Percentiles rank a stretch among this genome's conserved stretches.
Evolutionary conservation across 345 rosid genomes (phyloP).

Genomic region (Murraya koenigii): DNA sequence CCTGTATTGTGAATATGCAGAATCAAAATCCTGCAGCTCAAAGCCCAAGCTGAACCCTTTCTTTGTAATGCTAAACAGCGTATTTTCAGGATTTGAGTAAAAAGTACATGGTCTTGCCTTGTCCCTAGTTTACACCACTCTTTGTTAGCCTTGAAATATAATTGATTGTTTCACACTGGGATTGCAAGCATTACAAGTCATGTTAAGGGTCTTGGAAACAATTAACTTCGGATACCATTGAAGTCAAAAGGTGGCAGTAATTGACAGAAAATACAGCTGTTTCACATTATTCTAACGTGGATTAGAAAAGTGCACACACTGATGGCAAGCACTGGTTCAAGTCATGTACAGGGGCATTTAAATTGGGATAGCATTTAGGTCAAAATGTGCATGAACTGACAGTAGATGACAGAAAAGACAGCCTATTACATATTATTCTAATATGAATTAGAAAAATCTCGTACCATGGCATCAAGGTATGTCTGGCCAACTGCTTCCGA

Average conservation of each 20-base stretch:
- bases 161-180: background rate
- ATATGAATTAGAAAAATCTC: conserved; percentile 5
- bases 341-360: background rate
- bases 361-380: background rate
- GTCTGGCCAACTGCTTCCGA: conserved; percentile 76
- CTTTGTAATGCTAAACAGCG: background rate
- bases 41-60: background rate
- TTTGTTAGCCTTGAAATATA: background rate
- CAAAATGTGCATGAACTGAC: background rate
- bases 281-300: background rate
- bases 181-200: background rate
- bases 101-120: background rate
- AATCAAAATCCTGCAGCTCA: background rate
- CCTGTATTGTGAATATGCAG: conserved; percentile 34
- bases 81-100: background rate
- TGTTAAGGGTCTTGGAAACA: background rate
- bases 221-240: background rate
- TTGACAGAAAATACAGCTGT: background rate
- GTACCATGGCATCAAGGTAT: conserved; percentile 81
- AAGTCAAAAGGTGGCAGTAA: background rate
- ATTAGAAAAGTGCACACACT: background rate
- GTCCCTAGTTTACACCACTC: background rate
- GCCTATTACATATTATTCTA: background rate
- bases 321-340: background rate
- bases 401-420: background rate